Evolutionary conservation across 768 basidiomycete genomes (phyloP).

Genomic region (Auriscalpium vulgare): DNA sequence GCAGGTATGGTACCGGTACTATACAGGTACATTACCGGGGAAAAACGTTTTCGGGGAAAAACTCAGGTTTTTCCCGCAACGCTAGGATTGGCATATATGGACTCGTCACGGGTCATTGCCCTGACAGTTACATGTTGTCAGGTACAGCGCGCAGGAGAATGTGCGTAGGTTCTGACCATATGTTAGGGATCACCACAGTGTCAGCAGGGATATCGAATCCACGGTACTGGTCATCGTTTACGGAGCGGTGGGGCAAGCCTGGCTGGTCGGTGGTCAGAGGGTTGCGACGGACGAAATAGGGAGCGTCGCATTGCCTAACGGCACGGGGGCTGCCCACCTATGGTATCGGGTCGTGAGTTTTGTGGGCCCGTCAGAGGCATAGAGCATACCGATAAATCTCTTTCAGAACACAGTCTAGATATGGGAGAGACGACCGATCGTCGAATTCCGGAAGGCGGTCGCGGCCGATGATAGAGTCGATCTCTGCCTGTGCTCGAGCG

Average conservation of each 20-base stretch:
- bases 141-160: background rate
- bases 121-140: slow-evolving; percentile 3
- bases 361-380: background rate
- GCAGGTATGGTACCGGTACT: no score
- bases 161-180: slow-evolving; percentile 8
- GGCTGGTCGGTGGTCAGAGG: background rate
- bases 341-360: background rate
- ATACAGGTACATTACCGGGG: no score
- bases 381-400: slow-evolving; percentile 16
- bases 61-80: no score
- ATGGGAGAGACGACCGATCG: slow-evolving; percentile 18
- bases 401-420: slow-evolving; percentile 16
- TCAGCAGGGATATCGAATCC: slow-evolving; percentile 14
- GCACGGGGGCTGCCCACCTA: slow-evolving; percentile 14
- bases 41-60: no score
- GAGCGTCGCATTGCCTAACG: slow-evolving; percentile 9
- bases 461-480: slow-evolving; percentile 18
- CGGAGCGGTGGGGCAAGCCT: slow-evolving; percentile 15
- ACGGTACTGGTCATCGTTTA: slow-evolving; percentile 13
- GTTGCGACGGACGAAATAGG: background rate
- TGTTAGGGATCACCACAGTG: slow-evolving; percentile 13
- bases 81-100: slow-evolving; percentile 6
- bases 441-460: slow-evolving; percentile 21
- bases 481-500: slow-evolving; percentile 19
- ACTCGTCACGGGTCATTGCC: slow-evolving; percentile 15